Base-by-base conservation (phyloP, 2,329 filamentous ascomycete genomes). In the Claviceps paspali region DNA sequence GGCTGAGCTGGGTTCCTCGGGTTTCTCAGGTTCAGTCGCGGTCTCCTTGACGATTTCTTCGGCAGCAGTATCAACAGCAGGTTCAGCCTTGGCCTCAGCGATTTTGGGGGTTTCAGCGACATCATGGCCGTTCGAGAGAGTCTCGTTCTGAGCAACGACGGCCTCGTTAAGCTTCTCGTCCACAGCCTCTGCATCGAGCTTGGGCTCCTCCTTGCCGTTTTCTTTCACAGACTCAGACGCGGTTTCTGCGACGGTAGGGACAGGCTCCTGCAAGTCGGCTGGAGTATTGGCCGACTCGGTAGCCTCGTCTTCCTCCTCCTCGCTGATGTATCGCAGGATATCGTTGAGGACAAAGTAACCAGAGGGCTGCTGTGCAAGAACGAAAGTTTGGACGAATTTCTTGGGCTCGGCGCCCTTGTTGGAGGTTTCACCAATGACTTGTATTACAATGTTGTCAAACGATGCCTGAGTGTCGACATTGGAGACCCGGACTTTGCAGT, bases 341-440 rank as follows among this genome's bases (percentile, higher is more conserved):
- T 98, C 91, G 61, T 98, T 98, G 50, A 98, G 74, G 24, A 98
- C 88, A 51, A 93, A 98, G 68, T 96, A 98, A 45, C 91, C 91
- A 40, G 88, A 93, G 35, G 85, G 85, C 65, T 98, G 91, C 60
- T 88, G 79, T 34, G 91, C 91, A 44, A 98, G 82, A 44, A 98
- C 84, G 51, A 98, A 98, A 36, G 88, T 96, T 70, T 98, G 91
- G 29, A 87, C 82, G 54, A 98, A 98, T 61, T 95, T 95, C 68
- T 83, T 87, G 52, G 88, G 84, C 41, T 91, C 83, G 45, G 79
- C 79, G 34, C 76, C 77, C 62, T 92, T 92, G 74, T 93, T 95
- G 52, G 87, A 94, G 52, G 91, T 92, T 64, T 96, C 88, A 47
- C 91, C 91, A 55, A 98, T 95, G 51, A 96, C 91, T 61, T 94